Evolutionary conservation across 1,139 yeast species (phyloP).

Genomic region (Geotrichum bryndzae): DNA sequence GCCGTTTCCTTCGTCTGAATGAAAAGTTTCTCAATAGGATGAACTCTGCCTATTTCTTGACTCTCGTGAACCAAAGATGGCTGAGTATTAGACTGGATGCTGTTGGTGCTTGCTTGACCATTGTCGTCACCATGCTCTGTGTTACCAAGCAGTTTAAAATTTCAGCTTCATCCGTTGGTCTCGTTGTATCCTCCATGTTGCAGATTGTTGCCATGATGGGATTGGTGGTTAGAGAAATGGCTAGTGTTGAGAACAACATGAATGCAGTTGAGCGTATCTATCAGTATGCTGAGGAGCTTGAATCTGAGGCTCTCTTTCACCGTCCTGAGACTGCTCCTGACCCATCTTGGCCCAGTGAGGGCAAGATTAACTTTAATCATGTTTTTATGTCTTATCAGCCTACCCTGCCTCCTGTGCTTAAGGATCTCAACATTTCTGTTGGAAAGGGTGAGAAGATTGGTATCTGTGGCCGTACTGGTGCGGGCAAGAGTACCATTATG

Average conservation of each 20-base stretch:
- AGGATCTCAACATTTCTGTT: constrained; percentile 44
- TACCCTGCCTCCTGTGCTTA: constrained; percentile 67
- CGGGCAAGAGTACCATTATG: constrained; percentile 69
- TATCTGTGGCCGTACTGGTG: constrained; percentile 76
- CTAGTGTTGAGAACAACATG: constrained; percentile 76
- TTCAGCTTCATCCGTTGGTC: constrained; percentile 62
- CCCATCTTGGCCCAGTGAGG: constrained; percentile 57
- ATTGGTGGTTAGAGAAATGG: constrained; percentile 42
- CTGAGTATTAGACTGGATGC: constrained; percentile 57
- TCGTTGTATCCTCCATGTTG: constrained; percentile 48
- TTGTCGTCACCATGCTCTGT: constrained; percentile 53
- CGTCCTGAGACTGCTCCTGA: constrained; percentile 51
- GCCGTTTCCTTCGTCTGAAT: constrained; percentile 47
- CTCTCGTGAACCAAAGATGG: constrained; percentile 75
- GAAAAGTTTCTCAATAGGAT: constrained; percentile 50
- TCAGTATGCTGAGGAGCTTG: constrained; percentile 63
- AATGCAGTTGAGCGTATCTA: constrained; percentile 78
- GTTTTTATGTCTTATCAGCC: constrained; percentile 67
- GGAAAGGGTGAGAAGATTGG: constrained; percentile 59
- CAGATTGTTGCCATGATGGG: constrained; percentile 30
- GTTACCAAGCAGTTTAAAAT: constrained; percentile 57
- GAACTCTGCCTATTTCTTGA: constrained; percentile 66
- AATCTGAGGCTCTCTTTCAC: constrained; percentile 53
- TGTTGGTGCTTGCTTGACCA: constrained; percentile 43
- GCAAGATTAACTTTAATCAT: constrained; percentile 56